phyloP scores from a whole-genome alignment of 2,329 filamentous ascomycete genomes.

The Fusarium duplospermum region DNA sequence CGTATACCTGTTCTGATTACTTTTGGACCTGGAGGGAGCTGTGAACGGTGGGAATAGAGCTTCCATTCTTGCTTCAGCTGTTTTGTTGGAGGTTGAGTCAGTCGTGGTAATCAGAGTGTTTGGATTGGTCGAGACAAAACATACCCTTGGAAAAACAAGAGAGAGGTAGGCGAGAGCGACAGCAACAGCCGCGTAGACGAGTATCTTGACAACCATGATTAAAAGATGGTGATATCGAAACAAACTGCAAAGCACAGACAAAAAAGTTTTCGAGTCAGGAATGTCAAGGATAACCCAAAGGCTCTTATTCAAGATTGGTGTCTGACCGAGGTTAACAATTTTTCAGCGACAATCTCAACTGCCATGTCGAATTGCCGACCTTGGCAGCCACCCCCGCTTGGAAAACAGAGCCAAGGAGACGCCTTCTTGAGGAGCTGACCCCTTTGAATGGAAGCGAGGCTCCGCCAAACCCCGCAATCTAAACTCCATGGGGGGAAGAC shows the following conservation, averaged over 20 bases:
- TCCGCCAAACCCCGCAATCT: slow-evolving; percentile 33
- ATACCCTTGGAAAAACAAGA: slow-evolving; percentile 33
- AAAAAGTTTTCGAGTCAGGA: background rate
- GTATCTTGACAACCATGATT: slow-evolving; percentile 17
- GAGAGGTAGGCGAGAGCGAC: slow-evolving; percentile 24
- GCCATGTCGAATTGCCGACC: slow-evolving; percentile 34
- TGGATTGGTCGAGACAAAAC: background rate
- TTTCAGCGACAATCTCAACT: slow-evolving; percentile 16
- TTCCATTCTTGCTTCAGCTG: slow-evolving; percentile 54
- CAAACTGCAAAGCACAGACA: background rate
- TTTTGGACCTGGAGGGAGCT: slow-evolving; percentile 54
- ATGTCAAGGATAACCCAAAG: background rate
- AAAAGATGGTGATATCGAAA: background rate
- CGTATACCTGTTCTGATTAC: slow-evolving; percentile 50
- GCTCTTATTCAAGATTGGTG: background rate
- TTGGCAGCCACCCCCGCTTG: slow-evolving; percentile 31
- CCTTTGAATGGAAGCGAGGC: slow-evolving; percentile 9
- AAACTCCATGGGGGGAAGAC: slow-evolving; percentile 19
- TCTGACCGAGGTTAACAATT: background rate
- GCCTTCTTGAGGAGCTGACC: slow-evolving; percentile 13
- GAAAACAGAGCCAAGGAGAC: background rate
- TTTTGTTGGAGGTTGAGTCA: background rate
- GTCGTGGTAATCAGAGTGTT: background rate
- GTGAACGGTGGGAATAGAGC: slow-evolving; percentile 51
- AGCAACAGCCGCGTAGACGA: slow-evolving; percentile 3